A percentile compares a stretch with the other conserved stretches of the same genome.
Conservation (phyloP, 2,329 filamentous ascomycete species). For the Diaporthe longicolla region DNA sequence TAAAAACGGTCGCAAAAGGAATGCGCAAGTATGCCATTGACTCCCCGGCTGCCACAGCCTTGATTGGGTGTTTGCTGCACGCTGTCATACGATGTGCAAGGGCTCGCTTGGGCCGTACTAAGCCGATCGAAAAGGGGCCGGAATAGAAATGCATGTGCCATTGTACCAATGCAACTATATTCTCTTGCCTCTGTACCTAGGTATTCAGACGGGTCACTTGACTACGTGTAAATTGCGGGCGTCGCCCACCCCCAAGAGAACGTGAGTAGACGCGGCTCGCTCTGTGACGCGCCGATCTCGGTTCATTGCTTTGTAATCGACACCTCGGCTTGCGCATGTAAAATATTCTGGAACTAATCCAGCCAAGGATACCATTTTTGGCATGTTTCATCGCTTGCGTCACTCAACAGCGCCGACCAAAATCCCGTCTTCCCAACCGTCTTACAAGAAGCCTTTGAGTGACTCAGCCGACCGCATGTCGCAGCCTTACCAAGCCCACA, state of each 20-base stretch:
- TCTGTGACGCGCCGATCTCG: conserved; percentile 30
- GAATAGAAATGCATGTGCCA: background rate
- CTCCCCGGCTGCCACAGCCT: background rate
- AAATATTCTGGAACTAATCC: background rate
- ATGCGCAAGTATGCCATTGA: background rate
- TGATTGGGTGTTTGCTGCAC: background rate
- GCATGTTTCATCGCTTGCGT: conserved; percentile 23
- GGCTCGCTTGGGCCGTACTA: too few relatives aligned
- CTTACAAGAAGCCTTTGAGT: conserved; percentile 21
- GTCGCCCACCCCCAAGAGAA: background rate
- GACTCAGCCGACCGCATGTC: conserved; percentile 7
- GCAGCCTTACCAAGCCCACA: background rate
- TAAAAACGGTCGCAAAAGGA: background rate
- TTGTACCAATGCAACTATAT: background rate
- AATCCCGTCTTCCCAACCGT: conserved; percentile 1
- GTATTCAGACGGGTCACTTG: conserved; percentile 11
- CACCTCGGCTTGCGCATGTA: background rate
- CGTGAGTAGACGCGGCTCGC: conserved; percentile 18
- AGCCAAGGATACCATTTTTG: background rate
- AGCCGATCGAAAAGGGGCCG: too few relatives aligned
- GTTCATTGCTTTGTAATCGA: conserved; percentile 34
- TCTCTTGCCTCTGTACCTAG: too few relatives aligned
- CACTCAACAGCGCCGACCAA: background rate
- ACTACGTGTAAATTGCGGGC: conserved; percentile 23
- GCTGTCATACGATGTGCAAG: background rate